Evolutionary conservation across 2,329 filamentous ascomycete species (phyloP).

Genomic region (Phialophora macrospora): DNA sequence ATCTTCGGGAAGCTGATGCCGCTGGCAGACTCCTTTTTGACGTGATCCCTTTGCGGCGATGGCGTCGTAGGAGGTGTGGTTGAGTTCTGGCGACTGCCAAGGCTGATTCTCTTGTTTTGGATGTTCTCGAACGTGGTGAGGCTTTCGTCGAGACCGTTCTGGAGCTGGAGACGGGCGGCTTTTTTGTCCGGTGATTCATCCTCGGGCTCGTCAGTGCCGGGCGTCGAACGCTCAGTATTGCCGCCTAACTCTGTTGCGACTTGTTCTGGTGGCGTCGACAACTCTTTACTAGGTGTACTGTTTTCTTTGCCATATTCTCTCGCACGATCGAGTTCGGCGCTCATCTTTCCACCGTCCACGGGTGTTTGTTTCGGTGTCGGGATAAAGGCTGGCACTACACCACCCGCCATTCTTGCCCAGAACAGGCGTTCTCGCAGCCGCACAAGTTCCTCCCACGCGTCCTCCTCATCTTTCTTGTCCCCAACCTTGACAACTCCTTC

Average conservation of each 20-base stretch:
- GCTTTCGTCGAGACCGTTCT: conserved; percentile 34
- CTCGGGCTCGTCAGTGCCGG: conserved; percentile 19
- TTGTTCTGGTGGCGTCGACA: conserved; percentile 9
- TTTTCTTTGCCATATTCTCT: conserved; percentile 24
- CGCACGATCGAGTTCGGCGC: conserved; percentile 15
- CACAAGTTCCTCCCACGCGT: conserved; percentile 94
- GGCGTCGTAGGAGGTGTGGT: conserved; percentile 33
- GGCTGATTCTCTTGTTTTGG: conserved; percentile 26
- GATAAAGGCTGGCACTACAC: conserved; percentile 73
- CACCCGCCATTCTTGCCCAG: conserved; percentile 90
- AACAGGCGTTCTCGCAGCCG: conserved; percentile 93
- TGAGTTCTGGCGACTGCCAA: conserved; percentile 16
- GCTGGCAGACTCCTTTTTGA: conserved; percentile 27
- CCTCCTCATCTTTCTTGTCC: conserved; percentile 80
- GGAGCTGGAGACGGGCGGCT: conserved; percentile 31
- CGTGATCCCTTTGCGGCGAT: conserved; percentile 23
- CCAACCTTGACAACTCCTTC: conserved; percentile 81
- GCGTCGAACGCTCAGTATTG: conserved; percentile 12
- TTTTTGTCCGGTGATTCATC: conserved; percentile 23
- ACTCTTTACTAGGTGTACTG: conserved; percentile 6
- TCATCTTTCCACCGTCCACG: conserved; percentile 26
- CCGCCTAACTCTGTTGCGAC: not conserved
- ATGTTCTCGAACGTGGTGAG: conserved; percentile 39
- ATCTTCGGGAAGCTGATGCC: conserved; percentile 38
- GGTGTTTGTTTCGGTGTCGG: conserved; percentile 35